A percentile compares a stretch with the other conserved stretches of the same genome.
These are phyloP conservation scores for Stagonosporopsis chrysanthemi DNA, from an alignment of 2,329 filamentous ascomycete genomes.

Conservation along the genomic window DNA sequence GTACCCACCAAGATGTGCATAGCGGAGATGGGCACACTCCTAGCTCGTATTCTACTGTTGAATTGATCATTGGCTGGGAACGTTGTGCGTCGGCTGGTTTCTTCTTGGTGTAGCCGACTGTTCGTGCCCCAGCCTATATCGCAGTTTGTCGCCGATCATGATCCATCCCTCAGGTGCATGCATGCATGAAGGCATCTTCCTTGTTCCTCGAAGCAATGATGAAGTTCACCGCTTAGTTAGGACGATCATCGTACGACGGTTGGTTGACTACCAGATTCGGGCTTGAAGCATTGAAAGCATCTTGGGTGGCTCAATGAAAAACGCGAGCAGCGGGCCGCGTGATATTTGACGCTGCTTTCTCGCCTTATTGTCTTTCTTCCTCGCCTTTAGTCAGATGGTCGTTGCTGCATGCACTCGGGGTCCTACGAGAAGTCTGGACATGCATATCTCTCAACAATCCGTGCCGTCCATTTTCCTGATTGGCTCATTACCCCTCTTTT, in stretches of 20 bases:
- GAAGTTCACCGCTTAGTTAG: conserved; percentile 6
- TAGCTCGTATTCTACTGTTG: conserved; percentile 19
- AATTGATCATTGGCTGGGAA: conserved; percentile 8
- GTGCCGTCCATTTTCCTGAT: conserved; percentile 33
- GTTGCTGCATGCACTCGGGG: conserved; percentile 34
- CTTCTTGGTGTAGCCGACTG: conserved; percentile 19
- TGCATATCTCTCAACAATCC: conserved; percentile 39
- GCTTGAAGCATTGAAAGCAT: background rate
- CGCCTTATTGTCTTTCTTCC: conserved; percentile 21
- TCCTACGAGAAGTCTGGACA: conserved; percentile 29
- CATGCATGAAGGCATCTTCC: conserved; percentile 9
- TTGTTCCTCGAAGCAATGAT: background rate
- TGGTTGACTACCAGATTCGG: conserved; percentile 2
- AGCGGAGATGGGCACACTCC: conserved; percentile 30
- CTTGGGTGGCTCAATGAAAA: conserved; percentile 13
- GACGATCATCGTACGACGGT: conserved; percentile 12
- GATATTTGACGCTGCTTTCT: conserved; percentile 23
- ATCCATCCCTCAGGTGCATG: background rate
- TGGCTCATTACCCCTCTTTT: conserved; percentile 38
- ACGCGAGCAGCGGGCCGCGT: conserved; percentile 5
- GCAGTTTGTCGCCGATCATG: conserved; percentile 31
- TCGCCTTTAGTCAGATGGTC: conserved; percentile 43
- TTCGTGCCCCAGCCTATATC: conserved; percentile 25
- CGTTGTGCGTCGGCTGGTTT: conserved; percentile 25
- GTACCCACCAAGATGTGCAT: conserved; percentile 11